Evolutionary conservation across 345 rosid species (phyloP).

Genomic region (Brassica cretica): DNA sequence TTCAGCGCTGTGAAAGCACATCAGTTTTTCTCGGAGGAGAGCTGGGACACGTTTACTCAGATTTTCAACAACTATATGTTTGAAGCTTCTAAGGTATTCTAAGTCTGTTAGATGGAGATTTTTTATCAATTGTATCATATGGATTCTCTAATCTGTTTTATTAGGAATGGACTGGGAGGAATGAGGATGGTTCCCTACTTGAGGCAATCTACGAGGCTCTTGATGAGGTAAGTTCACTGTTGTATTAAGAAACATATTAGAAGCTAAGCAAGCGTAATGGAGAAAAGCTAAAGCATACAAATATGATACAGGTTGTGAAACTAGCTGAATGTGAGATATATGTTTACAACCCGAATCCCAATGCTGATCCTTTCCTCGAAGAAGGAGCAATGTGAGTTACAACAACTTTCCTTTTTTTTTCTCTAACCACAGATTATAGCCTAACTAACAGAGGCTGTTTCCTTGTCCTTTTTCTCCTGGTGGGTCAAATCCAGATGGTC

Average conservation of each 20-base stretch:
- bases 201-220: slow-evolving; percentile 79
- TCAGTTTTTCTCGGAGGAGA: slow-evolving; percentile 89
- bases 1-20: slow-evolving; percentile 91
- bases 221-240: slow-evolving; percentile 70
- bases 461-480: background rate
- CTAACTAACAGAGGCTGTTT: background rate
- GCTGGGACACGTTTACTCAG: slow-evolving; percentile 81
- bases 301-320: slow-evolving; percentile 72
- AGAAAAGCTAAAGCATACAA: slow-evolving; percentile 15
- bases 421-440: background rate
- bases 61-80: slow-evolving; percentile 77
- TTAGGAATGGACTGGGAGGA: slow-evolving; percentile 79
- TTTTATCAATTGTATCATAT: background rate
- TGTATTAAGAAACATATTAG: background rate
- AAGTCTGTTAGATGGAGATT: slow-evolving; percentile 7
- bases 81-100: slow-evolving; percentile 86
- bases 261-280: background rate
- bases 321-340: slow-evolving; percentile 86
- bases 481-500: slow-evolving; percentile 69
- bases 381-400: slow-evolving; percentile 74
- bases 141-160: background rate
- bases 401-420: background rate
- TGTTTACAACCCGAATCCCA: slow-evolving; percentile 76
- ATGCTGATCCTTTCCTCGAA: slow-evolving; percentile 84
- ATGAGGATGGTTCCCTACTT: slow-evolving; percentile 68